Evolutionary conservation across 2,329 filamentous ascomycete genomes (phyloP).

Genomic region (Colletotrichum sp.): DNA sequence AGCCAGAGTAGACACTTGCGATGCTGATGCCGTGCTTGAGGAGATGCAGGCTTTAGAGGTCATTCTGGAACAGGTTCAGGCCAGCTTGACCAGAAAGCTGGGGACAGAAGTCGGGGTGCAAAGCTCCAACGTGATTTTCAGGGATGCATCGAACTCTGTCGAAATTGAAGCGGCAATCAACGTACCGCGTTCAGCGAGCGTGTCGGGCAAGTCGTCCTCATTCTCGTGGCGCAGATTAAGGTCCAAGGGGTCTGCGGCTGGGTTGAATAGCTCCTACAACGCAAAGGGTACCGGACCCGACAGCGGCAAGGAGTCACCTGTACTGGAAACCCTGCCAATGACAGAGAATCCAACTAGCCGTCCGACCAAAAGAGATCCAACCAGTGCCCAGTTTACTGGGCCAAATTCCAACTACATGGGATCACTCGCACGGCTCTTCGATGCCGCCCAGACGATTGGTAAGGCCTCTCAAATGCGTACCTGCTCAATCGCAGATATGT

Average conservation of each 20-base stretch:
- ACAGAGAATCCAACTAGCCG: slow-evolving; percentile 68
- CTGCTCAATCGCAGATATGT: background rate
- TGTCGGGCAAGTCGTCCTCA: slow-evolving; percentile 74
- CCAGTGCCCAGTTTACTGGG: slow-evolving; percentile 74
- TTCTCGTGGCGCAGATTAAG: slow-evolving; percentile 91
- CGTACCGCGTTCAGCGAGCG: slow-evolving; percentile 62
- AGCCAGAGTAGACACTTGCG: slow-evolving; percentile 81
- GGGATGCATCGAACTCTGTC: slow-evolving; percentile 60
- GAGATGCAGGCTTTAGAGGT: slow-evolving; percentile 92
- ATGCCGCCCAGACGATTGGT: slow-evolving; percentile 93
- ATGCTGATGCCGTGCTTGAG: slow-evolving; percentile 89
- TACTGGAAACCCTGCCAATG: slow-evolving; percentile 79
- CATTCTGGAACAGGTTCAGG: slow-evolving; percentile 86
- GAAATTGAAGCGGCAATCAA: slow-evolving; percentile 48
- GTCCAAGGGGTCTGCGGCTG: slow-evolving; percentile 82
- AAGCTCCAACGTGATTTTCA: slow-evolving; percentile 75
- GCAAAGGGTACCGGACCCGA: slow-evolving; percentile 35
- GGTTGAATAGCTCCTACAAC: slow-evolving; percentile 56
- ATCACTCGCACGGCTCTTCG: slow-evolving; percentile 87
- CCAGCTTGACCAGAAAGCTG: slow-evolving; percentile 78
- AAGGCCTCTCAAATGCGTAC: slow-evolving; percentile 40
- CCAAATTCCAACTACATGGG: slow-evolving; percentile 92
- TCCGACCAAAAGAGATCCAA: slow-evolving; percentile 74
- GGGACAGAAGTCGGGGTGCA: slow-evolving; percentile 93
- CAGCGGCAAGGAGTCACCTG: slow-evolving; percentile 63